These are phyloP conservation scores for Apiotrichum mycotoxinovorans DNA, from an alignment of 1,284 basidiomycete species.

Conservation along the genomic window DNA sequence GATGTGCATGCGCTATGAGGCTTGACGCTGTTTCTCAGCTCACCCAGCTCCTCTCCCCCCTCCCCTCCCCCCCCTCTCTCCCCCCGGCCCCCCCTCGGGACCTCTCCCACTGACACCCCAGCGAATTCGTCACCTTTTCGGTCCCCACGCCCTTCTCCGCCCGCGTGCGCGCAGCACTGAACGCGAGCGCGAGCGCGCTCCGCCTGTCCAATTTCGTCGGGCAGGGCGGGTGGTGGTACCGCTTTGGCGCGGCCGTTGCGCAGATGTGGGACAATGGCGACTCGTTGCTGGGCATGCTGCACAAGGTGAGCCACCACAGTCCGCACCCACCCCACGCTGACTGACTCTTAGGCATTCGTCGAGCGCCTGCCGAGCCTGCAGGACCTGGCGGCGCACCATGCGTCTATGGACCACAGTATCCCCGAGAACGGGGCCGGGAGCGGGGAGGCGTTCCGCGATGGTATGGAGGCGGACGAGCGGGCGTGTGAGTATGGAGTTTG, in stretches of 20 bases:
- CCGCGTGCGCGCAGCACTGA: conserved; percentile 75
- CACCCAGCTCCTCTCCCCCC: neutral
- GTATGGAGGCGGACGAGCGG: conserved; percentile 79
- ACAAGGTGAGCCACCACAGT: conserved; percentile 55
- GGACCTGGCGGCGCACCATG: conserved; percentile 84
- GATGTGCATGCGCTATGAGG: no score
- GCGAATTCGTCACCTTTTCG: conserved; percentile 79
- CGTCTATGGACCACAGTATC: conserved; percentile 59
- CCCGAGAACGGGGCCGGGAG: conserved; percentile 36
- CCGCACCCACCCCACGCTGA: neutral
- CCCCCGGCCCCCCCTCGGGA: no score
- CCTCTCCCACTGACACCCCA: conserved; percentile 41
- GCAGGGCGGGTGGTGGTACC: conserved; percentile 83
- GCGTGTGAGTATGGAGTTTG: conserved; percentile 70
- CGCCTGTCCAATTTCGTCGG: conserved; percentile 74
- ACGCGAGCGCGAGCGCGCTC: conserved; percentile 76
- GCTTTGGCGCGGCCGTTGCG: conserved; percentile 76
- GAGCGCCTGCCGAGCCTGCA: conserved; percentile 73
- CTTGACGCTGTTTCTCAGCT: conserved; percentile 11
- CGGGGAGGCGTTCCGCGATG: conserved; percentile 76
- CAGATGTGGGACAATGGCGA: conserved; percentile 33
- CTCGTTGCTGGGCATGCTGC: conserved; percentile 56
- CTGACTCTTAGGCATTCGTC: conserved; percentile 64
- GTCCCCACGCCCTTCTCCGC: conserved; percentile 71
- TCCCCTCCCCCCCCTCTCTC: no score